Percentiles rank a stretch among this genome's conserved stretches.
phyloP scores from a whole-genome alignment of 2,329 filamentous ascomycete species.

The Alternaria longipes region DNA sequence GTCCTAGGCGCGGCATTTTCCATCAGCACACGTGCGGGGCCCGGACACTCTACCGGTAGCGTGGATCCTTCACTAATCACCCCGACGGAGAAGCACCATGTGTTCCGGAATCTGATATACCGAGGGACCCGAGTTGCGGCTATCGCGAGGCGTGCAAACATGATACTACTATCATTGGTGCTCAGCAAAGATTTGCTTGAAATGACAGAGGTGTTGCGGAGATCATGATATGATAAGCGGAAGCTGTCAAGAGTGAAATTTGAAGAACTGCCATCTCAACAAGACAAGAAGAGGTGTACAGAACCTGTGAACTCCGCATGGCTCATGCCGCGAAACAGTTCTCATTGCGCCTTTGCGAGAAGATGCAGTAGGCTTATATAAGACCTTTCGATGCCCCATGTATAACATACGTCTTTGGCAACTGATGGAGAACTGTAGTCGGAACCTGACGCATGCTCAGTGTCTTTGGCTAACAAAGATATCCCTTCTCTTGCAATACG shows the following conservation, averaged over 20 bases:
- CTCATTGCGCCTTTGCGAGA: not conserved
- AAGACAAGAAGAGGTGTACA: not conserved
- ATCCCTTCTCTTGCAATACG: constrained; percentile 20
- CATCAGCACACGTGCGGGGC: constrained; percentile 2
- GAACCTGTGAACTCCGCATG: not conserved
- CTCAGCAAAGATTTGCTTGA: not conserved
- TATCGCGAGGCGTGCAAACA: not conserved
- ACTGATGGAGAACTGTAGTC: not conserved
- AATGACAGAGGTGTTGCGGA: no score
- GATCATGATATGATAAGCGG: not conserved
- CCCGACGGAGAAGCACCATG: not conserved
- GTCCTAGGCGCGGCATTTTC: not conserved
- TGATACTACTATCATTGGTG: not conserved
- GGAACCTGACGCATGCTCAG: not conserved
- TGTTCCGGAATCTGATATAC: not conserved
- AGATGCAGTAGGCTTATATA: not conserved
- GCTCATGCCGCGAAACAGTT: not conserved
- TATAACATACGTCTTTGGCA: not conserved
- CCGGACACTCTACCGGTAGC: not conserved
- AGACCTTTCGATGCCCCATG: constrained; percentile 18
- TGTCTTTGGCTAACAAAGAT: constrained; percentile 4
- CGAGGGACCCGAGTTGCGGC: not conserved
- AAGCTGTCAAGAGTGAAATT: not conserved
- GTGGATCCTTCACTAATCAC: not conserved
- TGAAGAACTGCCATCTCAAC: not conserved